phyloP scores from a whole-genome alignment of 2,329 filamentous ascomycete species.

The Thelonectria discophora region DNA sequence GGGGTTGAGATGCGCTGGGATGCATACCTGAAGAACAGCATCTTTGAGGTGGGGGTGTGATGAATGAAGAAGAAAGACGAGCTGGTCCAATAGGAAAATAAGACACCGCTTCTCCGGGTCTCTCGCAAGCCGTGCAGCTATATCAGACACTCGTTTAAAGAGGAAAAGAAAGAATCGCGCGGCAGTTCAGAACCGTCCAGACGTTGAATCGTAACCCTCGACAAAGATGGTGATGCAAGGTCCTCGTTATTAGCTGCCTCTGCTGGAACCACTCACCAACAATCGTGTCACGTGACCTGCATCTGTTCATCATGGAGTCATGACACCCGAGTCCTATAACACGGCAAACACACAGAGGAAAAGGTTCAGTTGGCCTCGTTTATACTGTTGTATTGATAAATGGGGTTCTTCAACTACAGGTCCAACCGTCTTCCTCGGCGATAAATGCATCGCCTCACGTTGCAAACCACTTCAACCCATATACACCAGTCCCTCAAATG shows the following conservation, averaged over 20 bases:
- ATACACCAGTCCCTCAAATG: constrained; percentile 1
- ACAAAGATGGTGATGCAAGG: not conserved
- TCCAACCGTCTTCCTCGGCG: too few species aligned
- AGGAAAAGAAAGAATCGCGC: not conserved
- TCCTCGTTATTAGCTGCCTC: not conserved
- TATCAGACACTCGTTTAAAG: not conserved
- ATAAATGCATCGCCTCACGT: too few species aligned
- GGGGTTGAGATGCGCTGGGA: too few species aligned
- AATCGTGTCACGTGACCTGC: not conserved
- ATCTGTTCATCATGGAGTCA: not conserved
- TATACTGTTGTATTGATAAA: too few species aligned
- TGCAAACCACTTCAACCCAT: not conserved
- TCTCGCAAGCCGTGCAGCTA: not conserved
- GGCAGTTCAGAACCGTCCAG: not conserved
- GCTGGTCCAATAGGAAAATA: not conserved
- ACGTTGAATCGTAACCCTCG: not conserved
- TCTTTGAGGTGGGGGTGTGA: constrained; percentile 38
- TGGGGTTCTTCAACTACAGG: too few species aligned
- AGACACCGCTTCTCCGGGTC: not conserved
- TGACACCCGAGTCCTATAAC: not conserved
- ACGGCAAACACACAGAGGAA: not conserved
- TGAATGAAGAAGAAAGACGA: constrained; percentile 4
- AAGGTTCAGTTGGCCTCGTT: not conserved
- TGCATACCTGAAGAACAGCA: constrained; percentile 57
- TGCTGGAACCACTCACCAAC: not conserved